These are phyloP conservation scores for Viola pubescens DNA, from an alignment of 441 rosid species.

Conservation along the genomic window DNA sequence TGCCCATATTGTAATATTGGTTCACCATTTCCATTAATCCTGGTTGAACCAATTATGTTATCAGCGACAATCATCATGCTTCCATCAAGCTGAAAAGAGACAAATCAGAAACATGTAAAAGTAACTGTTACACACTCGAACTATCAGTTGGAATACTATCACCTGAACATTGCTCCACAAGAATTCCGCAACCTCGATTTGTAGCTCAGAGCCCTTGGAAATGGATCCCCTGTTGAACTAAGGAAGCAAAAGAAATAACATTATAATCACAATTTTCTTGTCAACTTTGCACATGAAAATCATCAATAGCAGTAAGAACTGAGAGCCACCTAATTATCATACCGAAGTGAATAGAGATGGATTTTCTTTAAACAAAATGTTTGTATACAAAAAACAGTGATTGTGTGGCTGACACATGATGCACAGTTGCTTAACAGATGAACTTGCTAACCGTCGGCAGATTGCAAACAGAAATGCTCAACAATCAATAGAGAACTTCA, in stretches of 20 bases:
- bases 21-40: conserved; percentile 39
- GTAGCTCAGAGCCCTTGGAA: conserved; percentile 70
- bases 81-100: conserved; percentile 60
- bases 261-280: conserved; percentile 9
- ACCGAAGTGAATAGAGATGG: not conserved
- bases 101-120: conserved; percentile 22
- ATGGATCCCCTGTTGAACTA: conserved; percentile 79
- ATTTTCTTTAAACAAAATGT: not conserved
- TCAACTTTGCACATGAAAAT: not conserved
- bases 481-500: not conserved
- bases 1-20: conserved; percentile 59
- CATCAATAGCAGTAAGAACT: not conserved
- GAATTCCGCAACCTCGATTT: conserved; percentile 83
- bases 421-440: too few species aligned
- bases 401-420: too few species aligned
- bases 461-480: not conserved
- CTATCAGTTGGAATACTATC: conserved; percentile 5
- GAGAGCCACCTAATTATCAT: not conserved
- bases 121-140: conserved; percentile 5
- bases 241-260: conserved; percentile 10
- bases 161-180: conserved; percentile 90
- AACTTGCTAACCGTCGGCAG: not conserved
- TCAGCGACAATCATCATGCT: conserved; percentile 68
- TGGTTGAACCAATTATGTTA: conserved; percentile 68
- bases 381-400: not conserved